Evolutionary conservation across 2,329 filamentous ascomycete species (phyloP).

Genomic region (Periconia macrospinosa): DNA sequence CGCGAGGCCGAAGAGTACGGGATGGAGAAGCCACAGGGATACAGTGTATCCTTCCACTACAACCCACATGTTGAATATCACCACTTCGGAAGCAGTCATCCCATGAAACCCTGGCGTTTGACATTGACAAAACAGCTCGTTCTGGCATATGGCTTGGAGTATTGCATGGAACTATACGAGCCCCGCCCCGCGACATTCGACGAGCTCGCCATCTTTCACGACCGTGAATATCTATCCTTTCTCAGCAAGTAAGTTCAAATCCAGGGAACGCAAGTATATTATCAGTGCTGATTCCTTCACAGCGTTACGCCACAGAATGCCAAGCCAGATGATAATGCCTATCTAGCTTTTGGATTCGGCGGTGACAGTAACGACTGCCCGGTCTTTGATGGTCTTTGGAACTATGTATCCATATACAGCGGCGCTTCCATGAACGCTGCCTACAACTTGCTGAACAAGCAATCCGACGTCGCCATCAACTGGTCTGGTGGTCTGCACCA

Average conservation of each 20-base stretch:
- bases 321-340: slow-evolving; percentile 44
- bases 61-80: slow-evolving; percentile 94
- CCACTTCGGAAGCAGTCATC: slow-evolving; percentile 95
- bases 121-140: slow-evolving; percentile 95
- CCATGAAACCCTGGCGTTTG: slow-evolving; percentile 98
- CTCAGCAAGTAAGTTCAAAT: slow-evolving; percentile 52
- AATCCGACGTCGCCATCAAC: slow-evolving; percentile 94
- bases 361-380: slow-evolving; percentile 77
- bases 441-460: slow-evolving; percentile 79
- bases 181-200: slow-evolving; percentile 82
- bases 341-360: slow-evolving; percentile 77
- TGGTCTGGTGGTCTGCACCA: slow-evolving; percentile 98
- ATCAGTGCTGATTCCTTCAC: slow-evolving; percentile 6
- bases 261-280: neutral
- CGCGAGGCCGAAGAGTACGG: slow-evolving; percentile 62
- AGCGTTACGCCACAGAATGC: slow-evolving; percentile 53
- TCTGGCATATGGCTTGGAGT: slow-evolving; percentile 91
- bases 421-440: slow-evolving; percentile 90
- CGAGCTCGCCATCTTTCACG: slow-evolving; percentile 85
- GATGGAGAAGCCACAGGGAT: slow-evolving; percentile 79
- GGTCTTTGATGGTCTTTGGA: slow-evolving; percentile 91
- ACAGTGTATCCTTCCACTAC: slow-evolving; percentile 92
- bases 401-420: slow-evolving; percentile 92
- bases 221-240: slow-evolving; percentile 87
- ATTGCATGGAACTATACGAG: slow-evolving; percentile 93